Evolutionary conservation across 306 rosid species (phyloP).

Genomic region (Rosa multiflora): DNA sequence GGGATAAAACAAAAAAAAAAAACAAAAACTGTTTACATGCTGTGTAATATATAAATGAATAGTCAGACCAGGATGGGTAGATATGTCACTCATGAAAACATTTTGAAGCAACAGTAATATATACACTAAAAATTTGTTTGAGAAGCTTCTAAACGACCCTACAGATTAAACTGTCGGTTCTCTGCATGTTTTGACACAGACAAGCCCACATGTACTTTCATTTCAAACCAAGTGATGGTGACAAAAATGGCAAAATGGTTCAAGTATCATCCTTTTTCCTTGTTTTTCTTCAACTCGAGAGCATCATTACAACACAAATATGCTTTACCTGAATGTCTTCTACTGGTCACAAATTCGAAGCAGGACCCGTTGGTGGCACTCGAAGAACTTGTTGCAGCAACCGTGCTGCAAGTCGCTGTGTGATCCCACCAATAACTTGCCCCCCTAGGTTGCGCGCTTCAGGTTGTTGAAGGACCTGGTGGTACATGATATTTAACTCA

Average conservation of each 20-base stretch:
- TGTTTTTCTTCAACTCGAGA: background rate
- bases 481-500: background rate
- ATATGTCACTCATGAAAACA: background rate
- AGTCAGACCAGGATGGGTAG: too few relatives aligned
- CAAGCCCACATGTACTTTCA: background rate
- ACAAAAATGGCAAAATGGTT: constrained; percentile 5
- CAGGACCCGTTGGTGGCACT: constrained; percentile 44
- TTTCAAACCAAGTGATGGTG: constrained; percentile 6
- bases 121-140: background rate
- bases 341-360: constrained; percentile 34
- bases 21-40: too few relatives aligned
- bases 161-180: background rate
- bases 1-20: too few relatives aligned
- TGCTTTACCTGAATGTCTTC: background rate
- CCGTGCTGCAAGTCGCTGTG: constrained; percentile 89
- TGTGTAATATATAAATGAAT: too few relatives aligned
- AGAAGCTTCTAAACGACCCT: background rate
- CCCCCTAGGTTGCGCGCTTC: constrained; percentile 80
- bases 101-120: background rate
- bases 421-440: constrained; percentile 72
- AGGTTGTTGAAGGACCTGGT: constrained; percentile 81
- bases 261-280: too few relatives aligned
- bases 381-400: constrained; percentile 81
- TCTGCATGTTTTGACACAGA: background rate
- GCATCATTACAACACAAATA: background rate